Evolutionary conservation across 306 rosid genomes (phyloP).

Genomic region (Pterocarpus macrocarpus): DNA sequence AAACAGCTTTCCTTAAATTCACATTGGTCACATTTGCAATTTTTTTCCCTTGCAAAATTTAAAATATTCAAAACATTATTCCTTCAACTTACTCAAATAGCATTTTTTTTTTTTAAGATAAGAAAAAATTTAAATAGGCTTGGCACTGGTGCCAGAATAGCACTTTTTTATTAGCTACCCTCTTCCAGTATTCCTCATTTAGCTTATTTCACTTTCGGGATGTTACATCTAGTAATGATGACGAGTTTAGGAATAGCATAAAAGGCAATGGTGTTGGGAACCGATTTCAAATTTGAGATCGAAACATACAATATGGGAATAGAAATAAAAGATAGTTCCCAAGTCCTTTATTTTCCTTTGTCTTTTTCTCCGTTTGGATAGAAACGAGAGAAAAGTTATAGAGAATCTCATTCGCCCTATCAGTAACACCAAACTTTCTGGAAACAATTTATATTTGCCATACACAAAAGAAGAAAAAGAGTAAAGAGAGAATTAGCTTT

Average conservation of each 20-base stretch:
- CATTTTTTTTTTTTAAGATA: neutral
- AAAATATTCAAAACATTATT: neutral
- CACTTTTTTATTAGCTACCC: neutral
- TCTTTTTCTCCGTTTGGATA: conserved; percentile 5
- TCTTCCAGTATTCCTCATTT: neutral
- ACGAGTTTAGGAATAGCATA: neutral
- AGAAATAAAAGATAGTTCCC: neutral
- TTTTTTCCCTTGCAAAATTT: too few relatives aligned
- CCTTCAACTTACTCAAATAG: neutral
- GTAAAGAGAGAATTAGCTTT: neutral
- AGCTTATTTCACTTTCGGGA: neutral
- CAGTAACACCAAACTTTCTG: neutral
- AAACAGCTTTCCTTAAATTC: neutral
- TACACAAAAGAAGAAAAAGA: conserved; percentile 2
- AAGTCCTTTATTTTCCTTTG: neutral
- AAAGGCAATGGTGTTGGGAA: neutral
- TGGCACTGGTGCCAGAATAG: too few relatives aligned
- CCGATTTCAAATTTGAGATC: neutral
- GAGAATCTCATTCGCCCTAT: conserved; percentile 3
- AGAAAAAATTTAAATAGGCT: too few relatives aligned
- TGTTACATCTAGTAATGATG: neutral
- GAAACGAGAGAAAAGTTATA: neutral
- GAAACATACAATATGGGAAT: neutral
- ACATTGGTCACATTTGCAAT: neutral
- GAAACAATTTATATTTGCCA: neutral